Base-by-base conservation (phyloP, 2,329 filamentous ascomycete genomes). In the Penicillium sclerotigenum region DNA sequence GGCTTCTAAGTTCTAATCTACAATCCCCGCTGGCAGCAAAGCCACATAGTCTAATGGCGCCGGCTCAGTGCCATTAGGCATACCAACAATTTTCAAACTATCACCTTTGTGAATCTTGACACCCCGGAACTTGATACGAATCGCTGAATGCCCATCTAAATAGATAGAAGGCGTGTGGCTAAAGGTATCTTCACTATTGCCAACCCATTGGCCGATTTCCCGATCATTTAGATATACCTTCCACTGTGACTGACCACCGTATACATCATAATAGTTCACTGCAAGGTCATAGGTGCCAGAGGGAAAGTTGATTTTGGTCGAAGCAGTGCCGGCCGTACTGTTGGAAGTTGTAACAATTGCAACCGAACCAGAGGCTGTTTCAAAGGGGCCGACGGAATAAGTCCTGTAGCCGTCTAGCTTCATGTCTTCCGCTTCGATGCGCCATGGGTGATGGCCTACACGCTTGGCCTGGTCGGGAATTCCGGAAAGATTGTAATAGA, bases 351-450 rank as follows among this genome's bases (percentile, higher is more conserved):
- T 86, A 42, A 87, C 80, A 47, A 88, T 80, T 9, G 81, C 81
- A 5, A 69, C 79, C 42, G 71, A 73, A 2, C 80, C 79, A 0
- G 83, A 86, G 0, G 86, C 86, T 0, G 81, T 77, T 59, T 88
- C 82, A 52, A 82, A 83, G 0, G 87, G 87, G 9, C 66, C 77
- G 1, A 88, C 83, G 1, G 65, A 59, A 22, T 82, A 80, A 0
- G 73, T 59, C 51, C 77, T 70, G 71, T 89, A 90, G 0, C 83
- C 83, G 7, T 77, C 73, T 1, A 89, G 74, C 0, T 71, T 61
- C 86, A 90, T 88, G 51, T 73, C 74, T 71, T 89, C 87, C 1
- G 86, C 86, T 74, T 89, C 87, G 43, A 90, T 81, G n/a, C 87
- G 81, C 71, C 81, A 86, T 0, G 81, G 80, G 68, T 90, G 82